Evolutionary conservation across 164 flowering plant genomes (phyloP), one percentile per base, ranked within the genome.

Genomic region (Akebia trifoliata): DNA sequence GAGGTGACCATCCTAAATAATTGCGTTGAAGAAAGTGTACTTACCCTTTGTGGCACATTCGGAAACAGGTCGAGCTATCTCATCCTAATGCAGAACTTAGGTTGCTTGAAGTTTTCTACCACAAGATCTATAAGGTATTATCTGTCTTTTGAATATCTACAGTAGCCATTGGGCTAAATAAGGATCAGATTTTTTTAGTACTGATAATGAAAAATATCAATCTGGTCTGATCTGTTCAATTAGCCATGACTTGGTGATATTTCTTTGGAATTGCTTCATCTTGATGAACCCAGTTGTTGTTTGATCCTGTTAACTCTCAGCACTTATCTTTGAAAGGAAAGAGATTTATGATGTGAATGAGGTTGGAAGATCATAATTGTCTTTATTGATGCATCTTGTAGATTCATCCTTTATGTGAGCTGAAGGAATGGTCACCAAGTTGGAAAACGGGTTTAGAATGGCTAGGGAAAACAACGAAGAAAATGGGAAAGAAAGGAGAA

Each of bases 81-180:
- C 76, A 77, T 69, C 76, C 78, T 9, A 63, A 74, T 70, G 84
- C 81, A 0, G 89, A 81, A 57, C 79, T 83, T 30, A 67, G 89
- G 43, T 54, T 83, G 61, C 81, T 83, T 61, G 82, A 83, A 69
- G 85, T 83, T 58, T 83, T 77, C 68, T 70, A 77, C 62, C 85
- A 81, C 71, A 83, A 75, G 71, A 83, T 83, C 46, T 79, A 81
- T 59, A 83, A 81, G 85, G 88, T 80, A 42, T 34, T 24, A n/a
- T 17, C 31, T 21, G 6, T 39, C 25, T n/a, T 36, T 25, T 28
- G 47, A 9, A 32, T 44, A 21, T 44, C n/a, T 28, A 2, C 43
- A 45, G 28, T 12, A 10, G n/a, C 25, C 12, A 7, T 11, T 18
- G 12, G 6, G 11, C 15, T 56, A 30, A 37, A 20, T 17, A 43